Evolutionary conservation across 179 eudicot genomes (phyloP).

Genomic region (Silene coronaria): DNA sequence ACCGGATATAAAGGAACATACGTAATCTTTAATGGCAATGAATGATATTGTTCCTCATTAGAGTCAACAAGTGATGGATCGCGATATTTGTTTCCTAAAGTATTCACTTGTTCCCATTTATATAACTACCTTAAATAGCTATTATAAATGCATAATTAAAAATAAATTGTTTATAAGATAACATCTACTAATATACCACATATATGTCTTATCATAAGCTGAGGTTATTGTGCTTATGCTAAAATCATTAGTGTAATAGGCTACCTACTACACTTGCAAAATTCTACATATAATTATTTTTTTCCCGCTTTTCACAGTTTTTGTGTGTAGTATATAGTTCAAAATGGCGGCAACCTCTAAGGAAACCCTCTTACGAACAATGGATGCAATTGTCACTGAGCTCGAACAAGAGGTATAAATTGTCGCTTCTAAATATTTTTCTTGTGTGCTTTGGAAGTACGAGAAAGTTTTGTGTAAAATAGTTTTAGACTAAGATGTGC

Average conservation of each 20-base stretch:
- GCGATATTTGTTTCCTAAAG: neutral
- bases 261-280: neutral
- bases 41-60: neutral
- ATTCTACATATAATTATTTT: neutral
- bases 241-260: neutral
- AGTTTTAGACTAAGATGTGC: too few relatives aligned
- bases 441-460: too few relatives aligned
- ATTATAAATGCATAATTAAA: neutral
- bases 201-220: neutral
- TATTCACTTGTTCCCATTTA: neutral
- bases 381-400: constrained; percentile 19
- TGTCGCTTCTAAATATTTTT: neutral
- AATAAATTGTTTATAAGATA: too few relatives aligned
- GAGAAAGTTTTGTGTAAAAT: too few relatives aligned
- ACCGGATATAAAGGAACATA: too few relatives aligned
- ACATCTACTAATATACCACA: neutral
- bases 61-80: neutral
- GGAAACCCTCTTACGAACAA: constrained; percentile 13
- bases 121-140: neutral
- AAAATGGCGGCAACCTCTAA: constrained; percentile 15
- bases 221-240: neutral
- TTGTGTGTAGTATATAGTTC: constrained; percentile 2
- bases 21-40: neutral
- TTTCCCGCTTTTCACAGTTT: neutral
- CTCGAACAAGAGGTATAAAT: constrained; percentile 25